Evolutionary conservation across 1,139 yeast genomes (phyloP), one percentile per base, ranked within the genome.

Genomic region (Scheffersomyces segobiensis): DNA sequence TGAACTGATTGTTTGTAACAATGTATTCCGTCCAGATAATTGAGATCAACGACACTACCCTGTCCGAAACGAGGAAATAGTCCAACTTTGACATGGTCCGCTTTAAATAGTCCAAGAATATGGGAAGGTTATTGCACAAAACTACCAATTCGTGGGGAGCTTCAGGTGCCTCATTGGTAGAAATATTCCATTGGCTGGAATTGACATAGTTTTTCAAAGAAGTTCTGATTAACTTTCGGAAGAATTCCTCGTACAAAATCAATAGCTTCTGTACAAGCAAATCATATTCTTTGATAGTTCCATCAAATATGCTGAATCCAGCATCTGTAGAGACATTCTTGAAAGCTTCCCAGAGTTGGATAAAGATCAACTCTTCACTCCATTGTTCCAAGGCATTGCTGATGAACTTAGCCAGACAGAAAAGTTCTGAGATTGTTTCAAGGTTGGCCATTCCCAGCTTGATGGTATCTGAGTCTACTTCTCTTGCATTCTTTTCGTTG

Each of bases 1-100:
- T 82, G 71, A 92, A 92, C 62, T 79, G 82, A 68, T 89, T 89
- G 55, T 87, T 83, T 61, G 88, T 86, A 53, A 89, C 76, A 54
- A 89, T 80, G 57, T 85, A 84, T 62, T 87, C 89, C 66, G 81
- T 77, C 61, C 87, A 71, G 53, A 85, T 79, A 39, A 73, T 73
- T 10, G 87, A 81, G 26, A 89, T 66, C 1, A 80, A 72, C 7
- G 78, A 70, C 0, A 88, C 79, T 2, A 88, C 71, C 46, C 69
- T 69, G 55, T 78, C 75, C 39, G 77, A 59, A 26, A 77, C 59
- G 42, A 74, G 49, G 64, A 62, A 70, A 61, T 78, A 70, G 58
- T 75, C 77, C 51, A 72, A 62, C 12, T 67, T 62, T 0, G 77
- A 68, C 17, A 80, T 59, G 24, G 72, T 67, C 60, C 66, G 68